These are phyloP conservation scores for Picochlorum costavermella DNA, from an alignment of 139 green algal genomes.

Conservation along the genomic window DNA sequence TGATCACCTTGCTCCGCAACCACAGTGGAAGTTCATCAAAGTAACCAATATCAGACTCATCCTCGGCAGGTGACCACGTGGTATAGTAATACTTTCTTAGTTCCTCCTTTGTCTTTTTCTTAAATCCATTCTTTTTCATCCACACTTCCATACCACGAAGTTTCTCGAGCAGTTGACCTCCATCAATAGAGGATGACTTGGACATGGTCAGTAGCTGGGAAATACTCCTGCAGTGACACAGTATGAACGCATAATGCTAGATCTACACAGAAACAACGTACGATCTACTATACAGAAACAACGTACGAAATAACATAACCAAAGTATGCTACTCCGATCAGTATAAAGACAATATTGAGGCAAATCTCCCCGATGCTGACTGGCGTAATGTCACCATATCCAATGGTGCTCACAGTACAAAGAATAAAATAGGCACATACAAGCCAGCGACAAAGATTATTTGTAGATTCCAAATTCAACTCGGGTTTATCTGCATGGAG, in stretches of 20 bases:
- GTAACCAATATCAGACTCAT: neutral
- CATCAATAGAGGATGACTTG: neutral
- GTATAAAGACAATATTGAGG: neutral
- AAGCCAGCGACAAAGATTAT: slow-evolving; percentile 9
- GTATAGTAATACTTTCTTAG: slow-evolving; percentile 7
- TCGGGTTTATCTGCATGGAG: neutral
- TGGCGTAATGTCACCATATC: slow-evolving; percentile 17
- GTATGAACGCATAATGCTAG: no score
- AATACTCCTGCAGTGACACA: neutral
- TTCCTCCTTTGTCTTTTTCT: neutral
- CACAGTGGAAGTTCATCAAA: slow-evolving; percentile 3
- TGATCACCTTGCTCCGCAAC: neutral
- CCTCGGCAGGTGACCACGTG: neutral
- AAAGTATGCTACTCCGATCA: slow-evolving; percentile 22
- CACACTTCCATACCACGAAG: slow-evolving; percentile 4
- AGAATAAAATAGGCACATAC: slow-evolving; percentile 20
- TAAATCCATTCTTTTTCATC: slow-evolving; percentile 5
- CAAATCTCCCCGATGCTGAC: neutral
- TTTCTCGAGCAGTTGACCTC: neutral
- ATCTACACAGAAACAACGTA: neutral
- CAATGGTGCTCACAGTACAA: slow-evolving; percentile 16
- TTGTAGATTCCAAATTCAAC: neutral
- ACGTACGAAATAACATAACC: slow-evolving; percentile 16
- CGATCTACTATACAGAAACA: neutral
- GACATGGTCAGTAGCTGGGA: neutral